Conservation (phyloP, 75 land plant species). For the Pinus taeda region DNA sequence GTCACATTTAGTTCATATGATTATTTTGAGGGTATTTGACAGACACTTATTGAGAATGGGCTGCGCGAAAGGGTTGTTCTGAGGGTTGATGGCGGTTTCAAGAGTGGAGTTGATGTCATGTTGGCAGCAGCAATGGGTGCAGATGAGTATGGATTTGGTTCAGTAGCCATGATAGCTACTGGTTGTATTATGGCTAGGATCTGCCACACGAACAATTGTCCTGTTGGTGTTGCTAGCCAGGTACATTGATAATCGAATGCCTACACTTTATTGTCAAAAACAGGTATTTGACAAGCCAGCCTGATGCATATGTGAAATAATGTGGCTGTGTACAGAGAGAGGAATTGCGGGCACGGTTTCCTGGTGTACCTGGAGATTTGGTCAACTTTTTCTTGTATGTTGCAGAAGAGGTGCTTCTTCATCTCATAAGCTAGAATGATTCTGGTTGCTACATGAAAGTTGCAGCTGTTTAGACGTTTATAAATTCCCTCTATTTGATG, state of each 20-base stretch:
- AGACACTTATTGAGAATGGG: conserved; percentile 90
- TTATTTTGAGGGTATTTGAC: conserved; percentile 14
- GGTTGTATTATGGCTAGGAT: conserved; percentile 99
- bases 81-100: conserved; percentile 97
- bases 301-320: background rate
- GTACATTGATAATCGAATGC: conserved; percentile 23
- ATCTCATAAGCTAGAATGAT: background rate
- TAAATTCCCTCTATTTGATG: background rate
- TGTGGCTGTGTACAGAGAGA: conserved; percentile 59
- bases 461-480: background rate
- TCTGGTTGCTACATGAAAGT: background rate
- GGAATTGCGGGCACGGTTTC: conserved; percentile 96
- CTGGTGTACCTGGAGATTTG: conserved; percentile 98
- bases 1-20: background rate
- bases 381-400: conserved; percentile 89
- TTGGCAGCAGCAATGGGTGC: conserved; percentile 99
- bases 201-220: conserved; percentile 99
- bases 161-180: conserved; percentile 98
- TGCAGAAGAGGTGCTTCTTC: conserved; percentile 89
- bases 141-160: conserved; percentile 98
- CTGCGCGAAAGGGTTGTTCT: conserved; percentile 93
- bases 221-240: conserved; percentile 99
- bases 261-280: background rate
- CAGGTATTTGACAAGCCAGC: background rate
- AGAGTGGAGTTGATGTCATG: conserved; percentile 94